Conservation (phyloP, 352 stramenopile species). For the Phytophthora nicotianae region DNA sequence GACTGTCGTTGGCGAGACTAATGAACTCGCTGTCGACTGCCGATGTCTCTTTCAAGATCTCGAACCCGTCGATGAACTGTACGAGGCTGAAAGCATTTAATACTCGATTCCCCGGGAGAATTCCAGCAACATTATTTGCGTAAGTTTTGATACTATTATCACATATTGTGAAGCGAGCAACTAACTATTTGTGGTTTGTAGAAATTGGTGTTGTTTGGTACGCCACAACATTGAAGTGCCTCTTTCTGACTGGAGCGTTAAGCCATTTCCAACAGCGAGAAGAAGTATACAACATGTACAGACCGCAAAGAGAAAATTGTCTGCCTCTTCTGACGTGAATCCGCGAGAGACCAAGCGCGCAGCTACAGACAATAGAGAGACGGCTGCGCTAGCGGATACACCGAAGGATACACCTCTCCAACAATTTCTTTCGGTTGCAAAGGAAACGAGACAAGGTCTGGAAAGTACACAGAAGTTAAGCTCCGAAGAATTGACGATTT, state of each 20-base stretch:
- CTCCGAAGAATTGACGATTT: background rate
- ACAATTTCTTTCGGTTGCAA: background rate
- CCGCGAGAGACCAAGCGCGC: background rate
- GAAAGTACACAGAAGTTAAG: background rate
- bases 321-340: background rate
- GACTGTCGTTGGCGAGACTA: background rate
- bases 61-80: background rate
- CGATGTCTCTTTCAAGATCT: background rate
- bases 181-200: background rate
- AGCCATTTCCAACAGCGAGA: background rate
- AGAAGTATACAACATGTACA: background rate
- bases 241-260: background rate
- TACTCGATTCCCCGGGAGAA: background rate
- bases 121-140: background rate
- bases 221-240: background rate
- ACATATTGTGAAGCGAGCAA: background rate
- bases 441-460: background rate
- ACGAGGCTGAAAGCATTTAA: background rate
- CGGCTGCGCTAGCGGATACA: background rate
- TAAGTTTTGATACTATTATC: background rate
- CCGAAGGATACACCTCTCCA: background rate
- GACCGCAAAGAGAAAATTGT: background rate
- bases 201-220: conserved; percentile 1
- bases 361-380: background rate
- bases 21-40: background rate